These are phyloP conservation scores for Themeda triandra DNA, from an alignment of 176 grass and related monocot species.

Conservation along the genomic window DNA sequence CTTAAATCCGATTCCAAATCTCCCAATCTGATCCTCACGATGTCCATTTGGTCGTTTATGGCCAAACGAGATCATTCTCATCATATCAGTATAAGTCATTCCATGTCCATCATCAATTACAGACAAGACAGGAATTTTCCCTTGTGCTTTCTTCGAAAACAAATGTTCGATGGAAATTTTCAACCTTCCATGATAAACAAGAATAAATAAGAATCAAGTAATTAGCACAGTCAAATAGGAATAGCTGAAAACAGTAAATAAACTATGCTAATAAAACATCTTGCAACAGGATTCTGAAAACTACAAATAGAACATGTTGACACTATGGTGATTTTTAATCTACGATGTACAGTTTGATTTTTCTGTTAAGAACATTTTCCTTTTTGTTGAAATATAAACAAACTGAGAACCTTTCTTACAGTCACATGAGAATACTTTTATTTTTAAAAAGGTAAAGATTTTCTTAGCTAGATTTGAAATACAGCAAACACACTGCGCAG, in stretches of 20 bases:
- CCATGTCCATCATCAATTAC: constrained; percentile 83
- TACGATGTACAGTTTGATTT: background rate
- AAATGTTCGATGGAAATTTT: constrained; percentile 57
- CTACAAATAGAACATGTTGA: constrained; percentile 18
- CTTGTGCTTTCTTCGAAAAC: constrained; percentile 68
- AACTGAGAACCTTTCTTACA: constrained; percentile 5
- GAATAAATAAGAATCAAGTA: constrained; percentile 13
- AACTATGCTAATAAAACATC: constrained; percentile 10
- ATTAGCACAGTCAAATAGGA: background rate
- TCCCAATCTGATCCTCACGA: constrained; percentile 53
- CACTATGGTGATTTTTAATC: background rate
- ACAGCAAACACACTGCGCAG: background rate
- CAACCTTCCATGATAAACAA: constrained; percentile 52
- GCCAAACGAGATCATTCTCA: constrained; percentile 90
- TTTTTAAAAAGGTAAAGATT: background rate
- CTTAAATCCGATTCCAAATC: constrained; percentile 95
- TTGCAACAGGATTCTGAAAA: constrained; percentile 9
- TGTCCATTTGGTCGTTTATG: constrained; percentile 55
- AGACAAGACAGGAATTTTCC: constrained; percentile 71
- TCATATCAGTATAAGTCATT: constrained; percentile 65
- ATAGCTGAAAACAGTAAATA: constrained; percentile 1
- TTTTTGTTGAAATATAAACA: background rate
- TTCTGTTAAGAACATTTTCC: background rate
- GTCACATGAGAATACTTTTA: constrained; percentile 6
- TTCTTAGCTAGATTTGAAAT: constrained; percentile 6